These are phyloP conservation scores for Neofusicoccum parvum DNA, from an alignment of 2,329 filamentous ascomycete species.

Conservation along the genomic window DNA sequence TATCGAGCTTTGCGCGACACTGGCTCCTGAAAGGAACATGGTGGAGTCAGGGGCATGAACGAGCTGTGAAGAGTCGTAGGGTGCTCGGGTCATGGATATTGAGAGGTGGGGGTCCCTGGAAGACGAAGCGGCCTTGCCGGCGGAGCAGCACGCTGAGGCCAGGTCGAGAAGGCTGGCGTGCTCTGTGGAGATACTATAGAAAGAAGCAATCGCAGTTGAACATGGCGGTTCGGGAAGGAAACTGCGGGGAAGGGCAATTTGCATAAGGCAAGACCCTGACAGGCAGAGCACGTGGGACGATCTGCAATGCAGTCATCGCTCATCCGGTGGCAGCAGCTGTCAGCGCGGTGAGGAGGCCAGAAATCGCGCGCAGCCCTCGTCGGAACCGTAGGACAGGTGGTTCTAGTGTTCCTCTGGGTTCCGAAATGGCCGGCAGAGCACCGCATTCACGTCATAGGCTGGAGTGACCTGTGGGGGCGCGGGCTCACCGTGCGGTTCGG, in stretches of 20 bases:
- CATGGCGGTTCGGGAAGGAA: neutral
- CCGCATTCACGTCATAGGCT: neutral
- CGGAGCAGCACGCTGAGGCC: neutral
- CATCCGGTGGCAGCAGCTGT: neutral
- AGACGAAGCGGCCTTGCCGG: neutral
- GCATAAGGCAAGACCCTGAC: constrained; percentile 11
- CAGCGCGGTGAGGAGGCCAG: neutral
- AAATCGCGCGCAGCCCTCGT: neutral
- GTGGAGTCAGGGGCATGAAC: neutral
- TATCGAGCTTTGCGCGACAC: neutral
- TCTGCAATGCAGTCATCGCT: constrained; percentile 1
- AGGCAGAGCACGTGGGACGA: neutral
- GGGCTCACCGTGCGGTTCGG: neutral
- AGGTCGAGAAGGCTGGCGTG: neutral
- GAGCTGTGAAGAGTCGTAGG: neutral
- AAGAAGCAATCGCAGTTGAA: neutral
- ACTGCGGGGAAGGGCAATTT: constrained; percentile 13
- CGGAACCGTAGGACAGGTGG: neutral
- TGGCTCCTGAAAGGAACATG: neutral
- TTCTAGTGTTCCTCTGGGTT: neutral
- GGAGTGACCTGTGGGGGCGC: neutral
- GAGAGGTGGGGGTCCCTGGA: neutral
- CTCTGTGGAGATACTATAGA: neutral
- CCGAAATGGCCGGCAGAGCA: neutral
- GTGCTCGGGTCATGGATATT: neutral